Evolutionary conservation across 2,329 filamentous ascomycete species (phyloP), one percentile per base, ranked within the genome.

Genomic region (Cercospora nicotianae): DNA sequence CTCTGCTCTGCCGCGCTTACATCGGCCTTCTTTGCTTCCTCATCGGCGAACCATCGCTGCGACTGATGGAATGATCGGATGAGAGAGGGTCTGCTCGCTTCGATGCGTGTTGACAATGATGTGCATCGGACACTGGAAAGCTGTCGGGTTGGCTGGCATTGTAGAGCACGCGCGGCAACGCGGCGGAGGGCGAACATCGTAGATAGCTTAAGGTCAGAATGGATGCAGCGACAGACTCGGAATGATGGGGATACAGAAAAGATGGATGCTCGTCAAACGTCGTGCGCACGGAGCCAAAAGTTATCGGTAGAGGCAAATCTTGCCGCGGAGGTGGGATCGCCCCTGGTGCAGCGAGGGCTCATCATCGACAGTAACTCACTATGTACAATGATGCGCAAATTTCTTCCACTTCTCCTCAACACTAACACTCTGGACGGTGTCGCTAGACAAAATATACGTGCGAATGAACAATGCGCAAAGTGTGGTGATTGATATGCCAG

Each of bases 121-220:
- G 51, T 65, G 18, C 64, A 65, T 62, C 64, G 66, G 13, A 71
- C 36, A 63, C 67, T 58, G 80, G 79, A 66, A 79, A 79, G 72
- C 80, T 82, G 45, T 79, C 78, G 68, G 82, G 72, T 71, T 81
- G 76, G 57, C 81, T 80, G 80, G 62, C 82, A 80, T 36, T 82
- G 80, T 67, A 87, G 74, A 60, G 86, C 83, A 75, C 86, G 85
- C 75, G 83, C 80, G 72, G 87, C 86, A 72, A 84, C 81, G 75
- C 85, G 86, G 69, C 87, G 86, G 72, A 90, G 80, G 71, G 82
- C 81, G 80, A 83, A 85, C 87, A 87, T 89, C 70, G 51, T 67
- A 53, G 8, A 30, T 63, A 28, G 18, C 23, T n/a, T 3, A 20
- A 23, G 23, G 45, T 59, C 30, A 59, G 26, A 18, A 13, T 55